A percentile compares a stretch with the other conserved stretches of the same genome.
These are phyloP conservation scores for Tetracladium marchalianum DNA, from an alignment of 495 filamentous ascomycete genomes.

Conservation along the genomic window DNA sequence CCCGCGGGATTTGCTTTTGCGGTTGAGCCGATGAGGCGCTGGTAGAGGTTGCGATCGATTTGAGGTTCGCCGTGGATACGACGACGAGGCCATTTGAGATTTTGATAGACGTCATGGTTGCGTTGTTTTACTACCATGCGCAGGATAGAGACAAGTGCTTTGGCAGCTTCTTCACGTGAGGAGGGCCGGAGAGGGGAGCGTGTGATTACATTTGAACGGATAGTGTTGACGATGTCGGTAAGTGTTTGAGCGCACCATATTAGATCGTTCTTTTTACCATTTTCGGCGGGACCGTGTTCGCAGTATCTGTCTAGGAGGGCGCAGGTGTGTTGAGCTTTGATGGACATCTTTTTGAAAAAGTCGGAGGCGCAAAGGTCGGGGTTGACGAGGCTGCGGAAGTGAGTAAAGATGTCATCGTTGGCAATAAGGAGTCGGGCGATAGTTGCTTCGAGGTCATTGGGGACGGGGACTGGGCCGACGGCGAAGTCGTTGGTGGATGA, in stretches of 20 bases:
- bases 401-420: slow-evolving; percentile 13
- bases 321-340: slow-evolving; percentile 7
- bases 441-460: slow-evolving; percentile 12
- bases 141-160: slow-evolving; percentile 14
- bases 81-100: slow-evolving; percentile 5
- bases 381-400: slow-evolving; percentile 9
- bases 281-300: slow-evolving; percentile 1
- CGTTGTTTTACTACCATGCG: slow-evolving; percentile 13
- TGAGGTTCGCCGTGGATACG: slow-evolving; percentile 12
- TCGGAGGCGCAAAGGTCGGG: slow-evolving; percentile 12
- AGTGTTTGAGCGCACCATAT: slow-evolving; percentile 18
- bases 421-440: slow-evolving; percentile 11
- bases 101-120: slow-evolving; percentile 18
- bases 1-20: slow-evolving; percentile 9
- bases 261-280: slow-evolving; percentile 8
- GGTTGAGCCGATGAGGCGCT: slow-evolving; percentile 14
- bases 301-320: slow-evolving; percentile 12
- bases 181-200: slow-evolving; percentile 9
- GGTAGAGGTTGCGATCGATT: slow-evolving; percentile 17
- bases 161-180: slow-evolving; percentile 15
- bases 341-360: slow-evolving; percentile 15
- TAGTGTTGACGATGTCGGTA: slow-evolving; percentile 12
- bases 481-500: slow-evolving; percentile 8
- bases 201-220: slow-evolving; percentile 7
- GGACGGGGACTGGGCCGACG: background rate